These are phyloP conservation scores for Syzygium jambos DNA, from an alignment of 345 rosid species.

Conservation along the genomic window DNA sequence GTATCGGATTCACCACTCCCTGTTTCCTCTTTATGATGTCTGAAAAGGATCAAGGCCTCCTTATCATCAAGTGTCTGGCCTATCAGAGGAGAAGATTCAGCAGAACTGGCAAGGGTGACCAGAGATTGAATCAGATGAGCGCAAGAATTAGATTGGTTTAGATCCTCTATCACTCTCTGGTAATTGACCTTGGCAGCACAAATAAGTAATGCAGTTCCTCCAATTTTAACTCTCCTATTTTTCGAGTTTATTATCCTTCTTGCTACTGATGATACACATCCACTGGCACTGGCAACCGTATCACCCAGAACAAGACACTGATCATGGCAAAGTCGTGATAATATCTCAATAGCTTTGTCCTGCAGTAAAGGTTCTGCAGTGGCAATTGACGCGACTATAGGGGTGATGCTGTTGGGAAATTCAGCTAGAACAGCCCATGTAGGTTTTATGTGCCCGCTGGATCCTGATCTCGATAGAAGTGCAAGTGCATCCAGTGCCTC, in stretches of 20 bases:
- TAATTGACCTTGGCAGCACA: slow-evolving; percentile 91
- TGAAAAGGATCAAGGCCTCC: slow-evolving; percentile 52
- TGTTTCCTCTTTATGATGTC: slow-evolving; percentile 47
- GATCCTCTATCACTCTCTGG: slow-evolving; percentile 77
- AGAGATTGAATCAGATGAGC: slow-evolving; percentile 65
- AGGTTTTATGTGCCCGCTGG: slow-evolving; percentile 56
- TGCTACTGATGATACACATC: slow-evolving; percentile 60
- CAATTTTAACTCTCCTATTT: slow-evolving; percentile 71
- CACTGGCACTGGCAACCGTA: slow-evolving; percentile 49
- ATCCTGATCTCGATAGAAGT: slow-evolving; percentile 66
- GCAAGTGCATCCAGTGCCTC: slow-evolving; percentile 97
- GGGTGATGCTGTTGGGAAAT: slow-evolving; percentile 63
- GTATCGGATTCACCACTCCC: slow-evolving; percentile 33
- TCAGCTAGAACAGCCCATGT: slow-evolving; percentile 93
- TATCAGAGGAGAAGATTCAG: slow-evolving; percentile 33
- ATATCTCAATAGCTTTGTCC: slow-evolving; percentile 92
- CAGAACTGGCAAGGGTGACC: slow-evolving; percentile 50
- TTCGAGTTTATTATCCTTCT: slow-evolving; percentile 64
- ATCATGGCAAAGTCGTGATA: slow-evolving; percentile 81
- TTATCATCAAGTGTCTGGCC: slow-evolving; percentile 37
- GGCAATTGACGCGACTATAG: slow-evolving; percentile 76
- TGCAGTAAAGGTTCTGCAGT: slow-evolving; percentile 67
- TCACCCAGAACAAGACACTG: slow-evolving; percentile 81
- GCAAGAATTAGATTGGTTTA: slow-evolving; percentile 65
- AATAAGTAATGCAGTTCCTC: slow-evolving; percentile 87